phyloP scores from a whole-genome alignment of 306 rosid species.

The Vigna unguiculata region DNA sequence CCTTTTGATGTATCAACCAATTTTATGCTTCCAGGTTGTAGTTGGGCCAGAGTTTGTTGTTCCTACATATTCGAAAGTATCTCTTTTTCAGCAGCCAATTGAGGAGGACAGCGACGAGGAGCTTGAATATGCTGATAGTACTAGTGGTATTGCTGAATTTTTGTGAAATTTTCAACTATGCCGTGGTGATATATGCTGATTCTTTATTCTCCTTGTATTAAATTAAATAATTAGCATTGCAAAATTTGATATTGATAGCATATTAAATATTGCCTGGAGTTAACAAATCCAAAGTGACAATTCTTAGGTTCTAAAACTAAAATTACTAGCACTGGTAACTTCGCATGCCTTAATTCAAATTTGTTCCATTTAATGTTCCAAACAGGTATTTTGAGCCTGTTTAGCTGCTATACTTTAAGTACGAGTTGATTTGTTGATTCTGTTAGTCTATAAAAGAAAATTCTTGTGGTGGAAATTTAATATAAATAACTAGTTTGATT shows the following conservation, averaged over 20 bases:
- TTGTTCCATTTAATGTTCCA: constrained; percentile 21
- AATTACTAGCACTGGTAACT: not conserved
- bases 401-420: not conserved
- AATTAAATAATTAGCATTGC: constrained; percentile 17
- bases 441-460: constrained; percentile 1
- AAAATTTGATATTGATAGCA: constrained; percentile 25
- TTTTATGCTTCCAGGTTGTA: constrained; percentile 72
- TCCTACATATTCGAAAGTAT: constrained; percentile 85
- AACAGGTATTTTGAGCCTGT: constrained; percentile 9
- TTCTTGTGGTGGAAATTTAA: constrained; percentile 28
- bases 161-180: constrained; percentile 44
- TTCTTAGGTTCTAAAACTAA: constrained; percentile 25
- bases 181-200: constrained; percentile 1
- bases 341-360: not conserved
- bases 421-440: constrained; percentile 4
- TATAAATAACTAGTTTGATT: constrained; percentile 19
- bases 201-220: constrained; percentile 20
- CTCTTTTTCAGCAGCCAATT: constrained; percentile 82
- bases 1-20: constrained; percentile 33
- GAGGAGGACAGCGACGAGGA: constrained; percentile 98
- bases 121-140: constrained; percentile 94
- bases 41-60: constrained; percentile 79
- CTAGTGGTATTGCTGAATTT: constrained; percentile 67
- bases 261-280: constrained; percentile 27
- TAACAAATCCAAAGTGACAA: constrained; percentile 11